Evolutionary conservation across 2,329 filamentous ascomycete species (phyloP), one percentile per base, ranked within the genome.

Genomic region (Colletotrichum graminicola): DNA sequence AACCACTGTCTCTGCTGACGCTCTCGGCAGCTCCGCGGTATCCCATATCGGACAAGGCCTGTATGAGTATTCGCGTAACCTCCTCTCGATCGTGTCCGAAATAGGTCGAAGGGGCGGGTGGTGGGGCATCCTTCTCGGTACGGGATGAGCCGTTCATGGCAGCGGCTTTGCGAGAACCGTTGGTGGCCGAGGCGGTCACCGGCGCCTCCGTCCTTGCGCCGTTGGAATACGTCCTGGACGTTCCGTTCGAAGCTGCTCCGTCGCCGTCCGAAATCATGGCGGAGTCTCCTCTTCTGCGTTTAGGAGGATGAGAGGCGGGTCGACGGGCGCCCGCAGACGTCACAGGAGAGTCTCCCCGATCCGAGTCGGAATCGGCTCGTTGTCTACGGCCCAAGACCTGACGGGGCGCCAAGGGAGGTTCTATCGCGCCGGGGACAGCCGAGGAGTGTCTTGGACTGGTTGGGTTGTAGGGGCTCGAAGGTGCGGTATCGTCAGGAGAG

Each of bases 21-120:
- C 88, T 90, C 55, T 89, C 86, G 32, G 96, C 95, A 16, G 95
- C 93, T 16, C 86, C 85, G 71, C 90, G 86, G 78, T 98, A 98
- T 2, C 96, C 96, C 83, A 99, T 87, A 79, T 98, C 95, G 32
- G 91, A 89, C 74, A 99, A 83, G 45, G 94, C 93, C 81, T 99
- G 96, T 77, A 99, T 96, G 76, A 99, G 82, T 74, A 98, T 92
- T 65, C 96, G 88, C 6, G 95, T 97, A 55, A 98, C 92, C 83
- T 99, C 95, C 84, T 97, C 94, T 79, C 94, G 90, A 78, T 96
- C 90, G 79, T 98, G 95, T 23, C 94, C 95, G 78, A 91, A 92
- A 80, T 97, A 98, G 36, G 80, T 81, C 55, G 76, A 70, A 45
- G 64, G 67, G 52, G 21, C 43, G 64, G 78, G 78, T 45, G 81